These are phyloP conservation scores for Boletus reticulatus DNA, from an alignment of 768 basidiomycete genomes.

Conservation along the genomic window DNA sequence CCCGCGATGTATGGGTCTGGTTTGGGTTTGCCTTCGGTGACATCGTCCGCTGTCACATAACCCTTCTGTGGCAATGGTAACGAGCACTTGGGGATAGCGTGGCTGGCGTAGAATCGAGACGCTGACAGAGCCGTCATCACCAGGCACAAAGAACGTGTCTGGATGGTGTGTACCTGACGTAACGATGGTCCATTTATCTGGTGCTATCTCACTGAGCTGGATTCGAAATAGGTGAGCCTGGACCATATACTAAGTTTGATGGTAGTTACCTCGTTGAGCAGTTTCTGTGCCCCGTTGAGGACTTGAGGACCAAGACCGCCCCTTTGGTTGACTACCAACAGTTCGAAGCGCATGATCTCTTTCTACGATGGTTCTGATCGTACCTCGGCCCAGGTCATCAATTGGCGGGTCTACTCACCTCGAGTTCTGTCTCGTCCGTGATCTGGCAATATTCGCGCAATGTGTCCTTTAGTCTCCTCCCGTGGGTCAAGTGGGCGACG, in stretches of 20 bases:
- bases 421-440: slow-evolving; percentile 51
- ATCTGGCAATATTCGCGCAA: slow-evolving; percentile 67
- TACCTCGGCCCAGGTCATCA: background rate
- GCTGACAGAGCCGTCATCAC: slow-evolving; percentile 41
- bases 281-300: slow-evolving; percentile 60
- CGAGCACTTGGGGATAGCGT: slow-evolving; percentile 62
- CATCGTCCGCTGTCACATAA: slow-evolving; percentile 66
- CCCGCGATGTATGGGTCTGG: slow-evolving; percentile 87
- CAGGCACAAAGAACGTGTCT: background rate
- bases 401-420: slow-evolving; percentile 39
- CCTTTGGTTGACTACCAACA: slow-evolving; percentile 57
- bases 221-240: background rate
- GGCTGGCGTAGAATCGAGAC: slow-evolving; percentile 66
- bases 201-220: slow-evolving; percentile 26
- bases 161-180: slow-evolving; percentile 54
- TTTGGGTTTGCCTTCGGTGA: slow-evolving; percentile 78
- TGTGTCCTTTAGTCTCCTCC: slow-evolving; percentile 74
- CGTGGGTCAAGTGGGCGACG: slow-evolving; percentile 65
- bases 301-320: slow-evolving; percentile 48
- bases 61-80: slow-evolving; percentile 58
- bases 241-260: background rate
- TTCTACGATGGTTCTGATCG: slow-evolving; percentile 34
- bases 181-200: slow-evolving; percentile 71
- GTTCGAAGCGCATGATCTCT: slow-evolving; percentile 77
- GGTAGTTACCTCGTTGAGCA: slow-evolving; percentile 52